Evolutionary conservation across 345 rosid species (phyloP).

Genomic region (Citrus inodora): DNA sequence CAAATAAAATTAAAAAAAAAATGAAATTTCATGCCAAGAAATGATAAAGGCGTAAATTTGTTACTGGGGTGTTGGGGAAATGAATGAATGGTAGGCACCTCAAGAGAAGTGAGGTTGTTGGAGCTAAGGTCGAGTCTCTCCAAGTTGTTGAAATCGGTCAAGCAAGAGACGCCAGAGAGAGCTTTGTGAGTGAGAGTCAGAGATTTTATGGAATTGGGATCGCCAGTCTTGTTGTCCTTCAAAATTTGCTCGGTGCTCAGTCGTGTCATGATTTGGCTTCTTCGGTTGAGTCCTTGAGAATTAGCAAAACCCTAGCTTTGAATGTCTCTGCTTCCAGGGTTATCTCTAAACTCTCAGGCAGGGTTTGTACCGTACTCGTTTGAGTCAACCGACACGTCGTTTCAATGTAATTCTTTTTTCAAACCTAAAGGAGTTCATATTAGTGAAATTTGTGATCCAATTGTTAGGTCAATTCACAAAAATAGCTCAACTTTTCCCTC

Average conservation of each 20-base stretch:
- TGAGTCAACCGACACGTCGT: no score
- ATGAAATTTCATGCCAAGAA: background rate
- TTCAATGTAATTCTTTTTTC: background rate
- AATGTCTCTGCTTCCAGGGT: background rate
- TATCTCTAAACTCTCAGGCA: background rate
- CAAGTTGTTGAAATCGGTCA: slow-evolving; percentile 64
- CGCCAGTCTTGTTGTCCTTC: slow-evolving; percentile 50
- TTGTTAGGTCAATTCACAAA: no score
- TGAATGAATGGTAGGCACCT: slow-evolving; percentile 31
- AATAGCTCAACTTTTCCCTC: no score
- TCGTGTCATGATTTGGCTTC: slow-evolving; percentile 28
- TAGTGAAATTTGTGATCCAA: no score
- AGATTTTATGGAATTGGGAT: slow-evolving; percentile 49
- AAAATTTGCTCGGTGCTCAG: slow-evolving; percentile 56
- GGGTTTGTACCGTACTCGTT: no score
- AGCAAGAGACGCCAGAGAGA: slow-evolving; percentile 71
- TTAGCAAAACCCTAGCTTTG: slow-evolving; percentile 22
- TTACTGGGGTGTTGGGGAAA: background rate
- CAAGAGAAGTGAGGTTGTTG: slow-evolving; percentile 72
- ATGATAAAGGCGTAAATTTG: background rate
- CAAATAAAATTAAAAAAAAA: background rate
- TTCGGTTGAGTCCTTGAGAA: background rate
- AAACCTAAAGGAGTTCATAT: no score
- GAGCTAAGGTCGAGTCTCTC: slow-evolving; percentile 80
- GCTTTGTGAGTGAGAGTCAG: slow-evolving; percentile 65